phyloP scores from a whole-genome alignment of 164 flowering plant species.

The Cinnamomum chago region DNA sequence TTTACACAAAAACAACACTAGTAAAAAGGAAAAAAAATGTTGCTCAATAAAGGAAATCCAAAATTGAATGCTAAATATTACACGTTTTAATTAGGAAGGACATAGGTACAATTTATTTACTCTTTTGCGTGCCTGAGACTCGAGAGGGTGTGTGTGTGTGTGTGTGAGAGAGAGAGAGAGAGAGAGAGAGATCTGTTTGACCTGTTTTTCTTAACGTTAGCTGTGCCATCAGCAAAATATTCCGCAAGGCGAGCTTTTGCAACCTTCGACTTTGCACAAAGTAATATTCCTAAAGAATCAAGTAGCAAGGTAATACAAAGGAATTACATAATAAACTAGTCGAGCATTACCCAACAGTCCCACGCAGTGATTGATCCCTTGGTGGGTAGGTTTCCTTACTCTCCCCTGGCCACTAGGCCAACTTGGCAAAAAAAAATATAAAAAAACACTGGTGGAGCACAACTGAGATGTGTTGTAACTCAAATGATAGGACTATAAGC shows the following conservation, averaged over 20 bases:
- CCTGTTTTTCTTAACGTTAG: slow-evolving; percentile 45
- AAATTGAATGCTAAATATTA: not conserved
- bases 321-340: not conserved
- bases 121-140: no score
- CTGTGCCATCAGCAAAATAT: slow-evolving; percentile 92
- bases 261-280: slow-evolving; percentile 88
- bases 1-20: no score
- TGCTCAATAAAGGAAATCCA: not conserved
- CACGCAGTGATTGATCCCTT: no score
- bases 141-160: no score
- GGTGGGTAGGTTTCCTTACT: no score
- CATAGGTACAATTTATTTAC: no score
- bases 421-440: no score
- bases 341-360: no score
- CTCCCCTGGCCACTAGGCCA: no score
- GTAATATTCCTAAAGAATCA: slow-evolving; percentile 56
- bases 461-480: no score
- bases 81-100: not conserved
- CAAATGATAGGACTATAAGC: not conserved
- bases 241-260: slow-evolving; percentile 75
- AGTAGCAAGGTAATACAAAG: not conserved
- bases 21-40: not conserved
- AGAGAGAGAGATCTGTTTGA: slow-evolving; percentile 14
- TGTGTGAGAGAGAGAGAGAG: not conserved
- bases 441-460: not conserved